Conservation (phyloP, 306 rosid species). For the Fragaria nilgerrensis region DNA sequence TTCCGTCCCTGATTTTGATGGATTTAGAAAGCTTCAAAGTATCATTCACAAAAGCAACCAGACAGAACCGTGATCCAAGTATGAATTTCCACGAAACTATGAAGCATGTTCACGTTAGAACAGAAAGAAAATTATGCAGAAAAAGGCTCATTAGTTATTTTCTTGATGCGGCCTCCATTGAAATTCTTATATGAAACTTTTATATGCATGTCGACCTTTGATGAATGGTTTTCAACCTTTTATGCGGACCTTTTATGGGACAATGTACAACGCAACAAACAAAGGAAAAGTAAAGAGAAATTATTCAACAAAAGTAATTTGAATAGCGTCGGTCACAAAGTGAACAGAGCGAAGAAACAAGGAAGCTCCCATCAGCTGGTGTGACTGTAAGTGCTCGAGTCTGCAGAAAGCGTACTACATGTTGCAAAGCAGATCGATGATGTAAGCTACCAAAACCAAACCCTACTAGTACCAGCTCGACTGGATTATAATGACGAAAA, state of each 20-base stretch:
- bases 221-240: not conserved
- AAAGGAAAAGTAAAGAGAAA: not conserved
- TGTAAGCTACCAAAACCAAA: not conserved
- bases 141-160: not conserved
- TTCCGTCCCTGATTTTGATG: too few relatives aligned
- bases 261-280: not conserved
- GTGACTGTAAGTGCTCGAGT: not conserved
- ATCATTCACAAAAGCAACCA: not conserved
- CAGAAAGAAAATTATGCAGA: not conserved
- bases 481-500: too few relatives aligned
- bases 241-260: not conserved
- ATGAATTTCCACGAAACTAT: not conserved
- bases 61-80: conserved; percentile 1
- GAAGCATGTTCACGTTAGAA: not conserved
- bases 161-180: not conserved
- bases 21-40: too few relatives aligned
- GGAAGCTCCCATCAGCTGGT: not conserved
- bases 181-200: not conserved
- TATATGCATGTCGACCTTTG: not conserved
- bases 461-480: not conserved
- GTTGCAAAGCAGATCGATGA: not conserved
- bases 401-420: not conserved
- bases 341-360: not conserved
- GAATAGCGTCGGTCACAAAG: not conserved
- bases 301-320: not conserved